A percentile compares a stretch with the other conserved stretches of the same genome.
phyloP scores from a whole-genome alignment of 1,139 yeast genomes.

The Geotrichum carabidarum region DNA sequence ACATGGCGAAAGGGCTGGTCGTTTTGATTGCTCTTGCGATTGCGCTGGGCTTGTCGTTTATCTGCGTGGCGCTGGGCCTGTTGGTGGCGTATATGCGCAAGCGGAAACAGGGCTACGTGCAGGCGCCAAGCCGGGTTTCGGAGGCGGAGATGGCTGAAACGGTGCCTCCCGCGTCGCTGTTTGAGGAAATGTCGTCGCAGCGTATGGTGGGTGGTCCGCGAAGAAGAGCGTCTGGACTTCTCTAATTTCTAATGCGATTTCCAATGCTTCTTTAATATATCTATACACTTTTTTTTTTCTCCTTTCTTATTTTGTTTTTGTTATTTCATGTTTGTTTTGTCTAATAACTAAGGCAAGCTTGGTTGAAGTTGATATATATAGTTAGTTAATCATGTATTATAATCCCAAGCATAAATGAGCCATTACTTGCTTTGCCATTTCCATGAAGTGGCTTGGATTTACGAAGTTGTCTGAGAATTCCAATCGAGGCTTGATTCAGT shows the following conservation, averaged over 20 bases:
- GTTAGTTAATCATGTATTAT: too few relatives aligned
- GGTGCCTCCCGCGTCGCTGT: constrained; percentile 58
- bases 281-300: not conserved
- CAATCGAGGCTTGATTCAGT: too few relatives aligned
- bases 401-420: too few relatives aligned
- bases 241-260: not conserved
- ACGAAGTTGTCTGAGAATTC: too few relatives aligned
- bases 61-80: constrained; percentile 62
- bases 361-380: too few relatives aligned
- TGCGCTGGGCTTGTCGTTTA: constrained; percentile 71
- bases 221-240: constrained; percentile 8
- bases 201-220: not conserved
- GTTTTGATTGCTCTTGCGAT: constrained; percentile 85
- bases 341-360: too few relatives aligned
- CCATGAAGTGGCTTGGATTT: too few relatives aligned
- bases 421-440: too few relatives aligned
- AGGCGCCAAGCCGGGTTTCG: constrained; percentile 49
- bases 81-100: constrained; percentile 48
- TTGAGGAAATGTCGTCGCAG: constrained; percentile 47
- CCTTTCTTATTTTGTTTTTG: not conserved
- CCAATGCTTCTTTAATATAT: not conserved
- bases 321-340: not conserved
- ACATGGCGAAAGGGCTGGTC: constrained; percentile 59
- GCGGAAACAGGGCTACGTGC: constrained; percentile 40
- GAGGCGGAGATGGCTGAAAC: constrained; percentile 64